Base-by-base conservation (phyloP, 208 protist genomes). In the Leishmania mexicana region DNA sequence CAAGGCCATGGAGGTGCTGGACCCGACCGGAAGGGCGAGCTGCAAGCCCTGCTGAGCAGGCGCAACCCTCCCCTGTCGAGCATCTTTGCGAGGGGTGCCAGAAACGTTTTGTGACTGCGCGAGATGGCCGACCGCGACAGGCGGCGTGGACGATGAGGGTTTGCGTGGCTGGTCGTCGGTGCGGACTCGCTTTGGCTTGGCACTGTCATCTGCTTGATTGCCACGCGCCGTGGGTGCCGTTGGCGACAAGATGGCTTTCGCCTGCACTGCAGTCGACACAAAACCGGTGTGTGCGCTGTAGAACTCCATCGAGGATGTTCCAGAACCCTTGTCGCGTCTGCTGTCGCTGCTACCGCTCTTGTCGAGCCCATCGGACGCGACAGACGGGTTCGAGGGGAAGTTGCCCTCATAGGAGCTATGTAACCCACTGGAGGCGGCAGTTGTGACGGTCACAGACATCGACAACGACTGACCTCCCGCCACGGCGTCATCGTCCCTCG, bases 261-360 rank as follows among this genome's bases (percentile, higher is more conserved):
- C 76, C 31, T 72, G 45, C 3, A 35, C 78, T 28, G 65, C 58
- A 8, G 78, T 57, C 45, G 76, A 82, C 24, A 89, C 83, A 53
- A 89, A 89, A 13, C 86, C 86, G 11, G 77, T 85, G 53, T 81
- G 86, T 7, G 74, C 83, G 58, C 68, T 83, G 83, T 87, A 89
- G 35, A 87, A 72, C 54, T 75, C 79, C 65, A 80, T 79, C 13
- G 81, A 76, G 17, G 76, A 81, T n/a, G 81, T 45, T 17, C 65
- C 42, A 13, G 79, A 77, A 45, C 78, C 75, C 15, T 76, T 75
- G 42, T 45, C 53, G n/a, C 57, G 64, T 51, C 62, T 71, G n/a
- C 62, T 62, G 10, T 38, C 75, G 51, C 78, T 77, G 54, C 67
- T 42, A 31, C 17, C 62, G 64, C 70, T 77, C 35, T 60, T 71